Evolutionary conservation across 352 stramenopile genomes (phyloP), one percentile per base, ranked within the genome.

Genomic region (Ochromonadaceae sp.): DNA sequence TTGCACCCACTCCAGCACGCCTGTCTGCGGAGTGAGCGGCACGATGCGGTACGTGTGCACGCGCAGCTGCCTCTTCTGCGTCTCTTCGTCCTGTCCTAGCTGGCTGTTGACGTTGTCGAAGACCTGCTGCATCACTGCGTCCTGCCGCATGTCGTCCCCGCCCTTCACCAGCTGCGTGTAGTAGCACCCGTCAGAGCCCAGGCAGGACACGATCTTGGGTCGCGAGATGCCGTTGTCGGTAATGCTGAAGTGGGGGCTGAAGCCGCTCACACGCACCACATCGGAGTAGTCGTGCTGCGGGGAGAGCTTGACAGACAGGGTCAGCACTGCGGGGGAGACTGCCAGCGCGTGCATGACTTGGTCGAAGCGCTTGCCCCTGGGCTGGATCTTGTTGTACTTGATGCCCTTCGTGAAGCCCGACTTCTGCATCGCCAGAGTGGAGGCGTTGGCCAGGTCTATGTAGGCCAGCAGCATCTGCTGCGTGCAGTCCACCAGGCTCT

Each of bases 1-100:
- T 52, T 97, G 80, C 9, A 99, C 92, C 90, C 90, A 99, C 73
- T 99, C 93, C 4, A 99, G 75, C 49, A 99, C 88, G 32, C 95
- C 95, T 55, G 83, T 86, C 25, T 87, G 82, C 2, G 90, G 89
- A 14, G 76, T 82, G 17, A 92, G 66, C 20, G 85, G 85, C 2
- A 86, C 79, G 30, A 99, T 89, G 60, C 90, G 92, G 76, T 99
- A 99, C 20, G 92, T 99, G 10, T 89, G 81, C 17, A 99, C 72
- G 1, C 76, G 75, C 25, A 96, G 73, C 15, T 65, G 57, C 1
- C 56, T 47, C 28, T 61, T 59, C 32, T 46, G 40, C 9, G 59
- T 62, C 7, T 61, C 55, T 30, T 53, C 31, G 57, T 76, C 56
- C 5, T 55, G 40, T 22, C 31, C 46, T 10, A 78, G 61, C 12